phyloP scores from a whole-genome alignment of 192 early-diverging fungal species.

The Cladochytrium replicatum region DNA sequence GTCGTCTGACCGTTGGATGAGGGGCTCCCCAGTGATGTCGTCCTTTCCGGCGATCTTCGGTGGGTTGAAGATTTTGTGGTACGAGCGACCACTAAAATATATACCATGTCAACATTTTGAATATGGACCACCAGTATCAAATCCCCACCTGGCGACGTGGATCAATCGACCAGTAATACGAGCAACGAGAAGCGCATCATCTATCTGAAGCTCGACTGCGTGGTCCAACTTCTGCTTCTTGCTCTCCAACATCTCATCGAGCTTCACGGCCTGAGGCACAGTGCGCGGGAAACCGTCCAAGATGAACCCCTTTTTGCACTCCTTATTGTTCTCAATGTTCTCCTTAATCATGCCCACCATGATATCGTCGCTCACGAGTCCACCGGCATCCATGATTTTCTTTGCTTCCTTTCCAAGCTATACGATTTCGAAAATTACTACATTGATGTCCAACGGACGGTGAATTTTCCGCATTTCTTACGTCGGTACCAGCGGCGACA shows the following conservation, averaged over 20 bases:
- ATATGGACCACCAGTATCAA: too few relatives aligned
- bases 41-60: conserved; percentile 85
- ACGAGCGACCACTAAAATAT: conserved; percentile 68
- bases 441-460: too few relatives aligned
- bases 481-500: conserved; percentile 79
- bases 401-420: conserved; percentile 88
- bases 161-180: conserved; percentile 96
- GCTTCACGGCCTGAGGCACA: conserved; percentile 94
- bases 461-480: too few relatives aligned
- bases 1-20: conserved; percentile 96
- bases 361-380: conserved; percentile 96
- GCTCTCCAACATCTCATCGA: conserved; percentile 86
- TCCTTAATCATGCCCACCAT: conserved; percentile 95
- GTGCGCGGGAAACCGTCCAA: conserved; percentile 99
- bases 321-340: conserved; percentile 86
- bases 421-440: too few relatives aligned
- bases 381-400: conserved; percentile 98
- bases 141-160: conserved; percentile 68
- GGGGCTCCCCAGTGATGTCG: conserved; percentile 94
- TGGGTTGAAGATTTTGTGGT: conserved; percentile 94
- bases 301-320: conserved; percentile 98
- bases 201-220: conserved; percentile 88
- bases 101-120: conserved; percentile 9
- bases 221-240: conserved; percentile 75
- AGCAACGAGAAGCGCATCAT: conserved; percentile 85